phyloP scores from a whole-genome alignment of 208 protist species.

The Balamuthia mandrillaris region DNA sequence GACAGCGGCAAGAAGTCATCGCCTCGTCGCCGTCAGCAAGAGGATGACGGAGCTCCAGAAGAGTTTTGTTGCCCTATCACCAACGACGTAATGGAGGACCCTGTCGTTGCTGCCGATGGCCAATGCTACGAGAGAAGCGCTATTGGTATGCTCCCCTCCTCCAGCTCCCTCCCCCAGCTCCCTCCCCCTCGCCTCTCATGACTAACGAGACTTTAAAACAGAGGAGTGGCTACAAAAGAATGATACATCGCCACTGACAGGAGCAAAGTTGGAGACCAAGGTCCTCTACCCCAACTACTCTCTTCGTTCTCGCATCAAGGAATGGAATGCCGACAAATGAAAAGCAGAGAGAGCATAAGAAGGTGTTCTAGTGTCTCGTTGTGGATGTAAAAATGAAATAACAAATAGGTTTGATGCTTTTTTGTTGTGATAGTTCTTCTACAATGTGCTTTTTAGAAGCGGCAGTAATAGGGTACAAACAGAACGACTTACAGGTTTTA shows the following conservation, averaged over 20 bases:
- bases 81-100: slow-evolving; percentile 29
- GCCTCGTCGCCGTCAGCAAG: too few relatives aligned
- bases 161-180: not conserved
- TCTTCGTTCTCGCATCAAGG: slow-evolving; percentile 19
- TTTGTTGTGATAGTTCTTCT: too few relatives aligned
- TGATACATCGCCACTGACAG: slow-evolving; percentile 12
- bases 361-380: too few relatives aligned
- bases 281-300: slow-evolving; percentile 38
- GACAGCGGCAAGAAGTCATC: too few relatives aligned
- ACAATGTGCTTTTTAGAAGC: too few relatives aligned
- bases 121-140: slow-evolving; percentile 31
- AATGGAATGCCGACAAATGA: too few relatives aligned
- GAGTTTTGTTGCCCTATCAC: slow-evolving; percentile 34
- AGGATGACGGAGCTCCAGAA: not conserved
- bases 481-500: too few relatives aligned
- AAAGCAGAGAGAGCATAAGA: too few relatives aligned
- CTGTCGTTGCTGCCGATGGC: slow-evolving; percentile 33
- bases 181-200: not conserved
- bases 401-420: too few relatives aligned
- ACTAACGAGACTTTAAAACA: not conserved
- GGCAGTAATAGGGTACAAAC: too few relatives aligned
- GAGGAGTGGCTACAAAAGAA: slow-evolving; percentile 40
- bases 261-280: not conserved
- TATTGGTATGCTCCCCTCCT: not conserved
- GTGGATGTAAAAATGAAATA: too few relatives aligned